Evolutionary conservation across 805 yeast species (phyloP).

Genomic region (Ogataea wickerhamii): DNA sequence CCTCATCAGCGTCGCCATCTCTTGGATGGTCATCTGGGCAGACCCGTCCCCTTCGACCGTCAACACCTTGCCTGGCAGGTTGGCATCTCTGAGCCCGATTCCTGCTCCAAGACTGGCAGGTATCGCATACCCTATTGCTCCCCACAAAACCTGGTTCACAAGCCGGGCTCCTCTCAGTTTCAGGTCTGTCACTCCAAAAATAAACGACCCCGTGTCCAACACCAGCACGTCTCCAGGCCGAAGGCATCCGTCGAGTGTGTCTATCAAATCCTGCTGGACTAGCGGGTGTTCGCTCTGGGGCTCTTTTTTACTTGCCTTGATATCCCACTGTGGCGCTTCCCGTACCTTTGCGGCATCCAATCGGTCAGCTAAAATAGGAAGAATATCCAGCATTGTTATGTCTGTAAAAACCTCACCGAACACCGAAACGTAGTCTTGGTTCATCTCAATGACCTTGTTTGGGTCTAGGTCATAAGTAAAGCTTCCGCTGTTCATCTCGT

Average conservation of each 20-base stretch:
- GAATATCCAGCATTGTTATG: conserved; percentile 33
- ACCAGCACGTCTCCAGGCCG: conserved; percentile 40
- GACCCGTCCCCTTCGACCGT: conserved; percentile 54
- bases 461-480: conserved; percentile 40
- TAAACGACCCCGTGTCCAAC: conserved; percentile 46
- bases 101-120: conserved; percentile 50
- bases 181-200: conserved; percentile 41
- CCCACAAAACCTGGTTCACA: conserved; percentile 41
- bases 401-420: conserved; percentile 30
- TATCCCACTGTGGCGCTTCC: conserved; percentile 1
- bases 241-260: conserved; percentile 33
- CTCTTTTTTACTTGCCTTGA: not conserved
- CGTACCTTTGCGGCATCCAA: conserved; percentile 32
- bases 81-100: conserved; percentile 41
- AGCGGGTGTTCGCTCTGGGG: conserved; percentile 12
- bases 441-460: conserved; percentile 32
- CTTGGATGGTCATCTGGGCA: conserved; percentile 53
- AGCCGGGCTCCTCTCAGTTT: conserved; percentile 34
- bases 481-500: conserved; percentile 64
- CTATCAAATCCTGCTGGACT: conserved; percentile 35
- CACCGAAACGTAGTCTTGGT: conserved; percentile 40
- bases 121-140: conserved; percentile 50
- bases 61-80: conserved; percentile 36
- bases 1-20: conserved; percentile 41
- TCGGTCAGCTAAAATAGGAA: conserved; percentile 33